Percentiles rank a stretch among this genome's conserved stretches.
Evolutionary conservation across 2,329 filamentous ascomycete genomes (phyloP).

Genomic region (Aplosporella prunicola): DNA sequence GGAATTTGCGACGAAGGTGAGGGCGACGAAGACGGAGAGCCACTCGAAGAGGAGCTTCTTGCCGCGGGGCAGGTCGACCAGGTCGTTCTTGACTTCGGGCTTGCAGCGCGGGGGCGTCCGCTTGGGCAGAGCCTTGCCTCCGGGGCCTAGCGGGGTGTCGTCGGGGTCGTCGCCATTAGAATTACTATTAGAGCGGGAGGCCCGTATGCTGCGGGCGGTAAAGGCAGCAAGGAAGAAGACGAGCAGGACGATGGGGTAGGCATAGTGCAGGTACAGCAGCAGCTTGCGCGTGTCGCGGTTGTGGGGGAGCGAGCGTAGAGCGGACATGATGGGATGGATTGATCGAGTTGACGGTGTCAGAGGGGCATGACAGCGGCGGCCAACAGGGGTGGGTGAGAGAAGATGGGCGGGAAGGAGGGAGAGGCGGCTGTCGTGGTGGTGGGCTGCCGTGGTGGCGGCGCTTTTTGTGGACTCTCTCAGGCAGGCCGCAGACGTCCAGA

Average conservation of each 20-base stretch:
- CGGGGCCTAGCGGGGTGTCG: slow-evolving; percentile 55
- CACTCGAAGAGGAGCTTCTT: slow-evolving; percentile 67
- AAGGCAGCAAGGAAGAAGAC: slow-evolving; percentile 56
- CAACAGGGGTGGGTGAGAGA: slow-evolving; percentile 4
- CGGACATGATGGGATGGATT: not conserved
- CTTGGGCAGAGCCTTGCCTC: slow-evolving; percentile 76
- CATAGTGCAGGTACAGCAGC: slow-evolving; percentile 39
- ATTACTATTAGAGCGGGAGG: slow-evolving; percentile 35
- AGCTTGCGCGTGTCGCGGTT: slow-evolving; percentile 17
- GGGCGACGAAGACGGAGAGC: slow-evolving; percentile 58
- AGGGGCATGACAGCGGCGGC: slow-evolving; percentile 13
- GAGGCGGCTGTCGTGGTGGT: slow-evolving; percentile 1
- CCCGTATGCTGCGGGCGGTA: slow-evolving; percentile 49
- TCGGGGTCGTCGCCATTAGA: slow-evolving; percentile 19
- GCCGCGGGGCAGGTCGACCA: slow-evolving; percentile 51
- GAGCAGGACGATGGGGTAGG: slow-evolving; percentile 55
- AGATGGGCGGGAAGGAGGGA: slow-evolving; percentile 5
- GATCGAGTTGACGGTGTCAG: slow-evolving; percentile 10
- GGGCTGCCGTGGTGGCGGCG: too few relatives aligned
- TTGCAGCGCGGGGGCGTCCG: slow-evolving; percentile 36
- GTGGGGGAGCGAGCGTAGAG: slow-evolving; percentile 6
- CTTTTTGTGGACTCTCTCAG: not conserved
- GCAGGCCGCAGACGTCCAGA: too few relatives aligned
- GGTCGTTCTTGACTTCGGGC: slow-evolving; percentile 36
- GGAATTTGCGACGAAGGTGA: slow-evolving; percentile 69